Base-by-base conservation (phyloP, 352 stramenopile species). In the Phytophthora macrochlamydospora region DNA sequence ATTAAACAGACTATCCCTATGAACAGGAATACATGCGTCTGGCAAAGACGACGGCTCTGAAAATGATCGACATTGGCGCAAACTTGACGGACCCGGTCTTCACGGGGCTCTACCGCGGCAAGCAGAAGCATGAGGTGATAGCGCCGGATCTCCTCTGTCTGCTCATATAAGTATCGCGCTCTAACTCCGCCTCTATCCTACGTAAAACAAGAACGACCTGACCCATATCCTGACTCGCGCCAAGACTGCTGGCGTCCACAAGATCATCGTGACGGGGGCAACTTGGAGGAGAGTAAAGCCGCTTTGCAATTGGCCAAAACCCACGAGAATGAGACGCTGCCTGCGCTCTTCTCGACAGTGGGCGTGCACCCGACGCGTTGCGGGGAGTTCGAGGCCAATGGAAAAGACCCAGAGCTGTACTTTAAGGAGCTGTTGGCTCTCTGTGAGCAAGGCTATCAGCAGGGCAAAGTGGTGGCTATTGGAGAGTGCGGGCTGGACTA, bases 401-500 rank as follows among this genome's bases (percentile, higher is more conserved):
- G 81, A 11, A 73, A 79, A 4, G 71, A 83, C 45, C 71, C 89
- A 0, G 77, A 94, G 9, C 54, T 59, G 35, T 91, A 95, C 62
- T 93, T 92, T 63, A 62, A 60, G 8, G 64, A 82, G 30, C 75
- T 96, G 8, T 33, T 88, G 40, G 69, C 79, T 18, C 18, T 91
- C 24, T 89, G 80, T 57, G 64, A 88, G 31, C 71, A 90, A 40
- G 86, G 88, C 32, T 73, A 75, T 59, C 24, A 62, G 29, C 78
- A 89, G 33, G 83, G 73, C 28, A 85, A 73, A 52, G 87, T 99
- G 12, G 91, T 97, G 38, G 97, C 97, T 18, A 91, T 99, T 59
- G 97, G 97, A 33, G 97, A 99, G 80, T 98, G 94, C 63, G 97
- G 97, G 44, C 76, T 99, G 43, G 97, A 99, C 79, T 99, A 99